A percentile compares a stretch with the other conserved stretches of the same genome.
Conservation (phyloP, 768 basidiomycete species). For the Calocybe gangraenosa region DNA sequence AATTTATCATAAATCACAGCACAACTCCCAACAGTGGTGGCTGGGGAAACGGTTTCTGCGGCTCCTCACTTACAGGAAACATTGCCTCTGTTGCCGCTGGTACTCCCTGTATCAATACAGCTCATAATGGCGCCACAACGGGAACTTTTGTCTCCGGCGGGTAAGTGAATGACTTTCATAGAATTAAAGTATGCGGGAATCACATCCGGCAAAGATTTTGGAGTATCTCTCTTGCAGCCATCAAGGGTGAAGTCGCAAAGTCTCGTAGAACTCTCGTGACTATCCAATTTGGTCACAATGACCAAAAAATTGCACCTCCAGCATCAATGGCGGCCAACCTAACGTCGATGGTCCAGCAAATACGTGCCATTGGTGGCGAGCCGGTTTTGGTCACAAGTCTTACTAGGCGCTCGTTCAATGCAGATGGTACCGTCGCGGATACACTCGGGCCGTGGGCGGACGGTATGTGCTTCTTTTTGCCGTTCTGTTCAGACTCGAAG, state of each 20-base stretch:
- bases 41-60: conserved; percentile 40
- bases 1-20: conserved; percentile 8
- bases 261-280: conserved; percentile 32
- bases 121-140: conserved; percentile 37
- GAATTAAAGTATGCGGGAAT: not conserved
- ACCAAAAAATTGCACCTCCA: conserved; percentile 36
- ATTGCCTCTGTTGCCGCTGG: conserved; percentile 27
- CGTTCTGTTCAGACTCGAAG: not conserved
- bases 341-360: conserved; percentile 34
- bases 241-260: conserved; percentile 30
- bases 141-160: conserved; percentile 35
- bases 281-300: conserved; percentile 41
- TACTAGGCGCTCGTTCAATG: conserved; percentile 32
- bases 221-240: conserved; percentile 29
- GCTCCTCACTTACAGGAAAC: conserved; percentile 25
- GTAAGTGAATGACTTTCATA: conserved; percentile 6
- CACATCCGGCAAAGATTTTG: conserved; percentile 20
- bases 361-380: conserved; percentile 32
- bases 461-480: conserved; percentile 19
- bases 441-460: conserved; percentile 34
- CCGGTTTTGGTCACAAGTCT: conserved; percentile 39
- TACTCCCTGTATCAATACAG: conserved; percentile 37
- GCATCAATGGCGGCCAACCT: conserved; percentile 40
- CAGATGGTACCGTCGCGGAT: conserved; percentile 33
- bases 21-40: conserved; percentile 34